These are phyloP conservation scores for Dalechampia spathulata DNA, from an alignment of 441 rosid genomes.

Conservation along the genomic window DNA sequence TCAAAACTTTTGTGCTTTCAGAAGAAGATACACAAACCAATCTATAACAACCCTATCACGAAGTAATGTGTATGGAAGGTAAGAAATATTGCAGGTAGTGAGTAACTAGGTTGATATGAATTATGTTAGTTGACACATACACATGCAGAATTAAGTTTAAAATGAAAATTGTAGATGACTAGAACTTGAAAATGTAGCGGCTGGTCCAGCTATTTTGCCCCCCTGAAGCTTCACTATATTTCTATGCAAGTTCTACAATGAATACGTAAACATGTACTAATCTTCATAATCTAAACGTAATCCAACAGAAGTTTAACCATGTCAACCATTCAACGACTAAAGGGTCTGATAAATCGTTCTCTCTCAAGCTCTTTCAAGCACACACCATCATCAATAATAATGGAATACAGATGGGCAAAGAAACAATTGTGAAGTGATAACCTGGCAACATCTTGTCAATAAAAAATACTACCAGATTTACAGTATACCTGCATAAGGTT, in stretches of 20 bases:
- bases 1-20: too few species aligned
- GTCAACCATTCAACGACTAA: neutral
- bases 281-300: neutral
- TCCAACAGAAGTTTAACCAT: constrained; percentile 5
- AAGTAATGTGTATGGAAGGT: neutral
- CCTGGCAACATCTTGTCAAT: constrained; percentile 89
- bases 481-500: constrained; percentile 66
- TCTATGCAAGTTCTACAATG: neutral
- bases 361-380: constrained; percentile 1
- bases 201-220: neutral
- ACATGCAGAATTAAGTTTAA: too few species aligned
- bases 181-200: neutral
- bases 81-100: too few species aligned
- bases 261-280: neutral
- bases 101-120: too few species aligned
- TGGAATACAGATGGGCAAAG: neutral
- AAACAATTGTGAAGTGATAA: constrained; percentile 21
- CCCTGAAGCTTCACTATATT: neutral
- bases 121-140: too few species aligned
- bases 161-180: neutral
- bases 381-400: neutral
- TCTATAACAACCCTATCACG: neutral
- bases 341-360: neutral
- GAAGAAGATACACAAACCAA: neutral
- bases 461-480: constrained; percentile 74